Evolutionary conservation across 129 eudicot genomes (phyloP).

Genomic region (Flaveria linearis): DNA sequence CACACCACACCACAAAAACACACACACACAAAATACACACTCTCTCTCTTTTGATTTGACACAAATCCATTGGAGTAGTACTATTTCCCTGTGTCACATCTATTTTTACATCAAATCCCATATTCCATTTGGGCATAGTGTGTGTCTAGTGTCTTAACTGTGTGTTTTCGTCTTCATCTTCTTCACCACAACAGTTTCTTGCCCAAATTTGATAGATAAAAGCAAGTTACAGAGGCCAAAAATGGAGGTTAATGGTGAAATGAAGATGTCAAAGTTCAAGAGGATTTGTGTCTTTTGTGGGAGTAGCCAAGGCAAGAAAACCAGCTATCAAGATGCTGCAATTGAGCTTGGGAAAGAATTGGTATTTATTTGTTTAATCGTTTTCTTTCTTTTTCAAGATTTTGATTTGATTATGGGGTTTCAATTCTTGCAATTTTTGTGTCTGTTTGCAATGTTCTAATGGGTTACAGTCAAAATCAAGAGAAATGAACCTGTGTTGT

Average conservation of each 20-base stretch:
- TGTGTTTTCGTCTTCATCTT: conserved; percentile 3
- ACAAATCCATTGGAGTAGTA: conserved; percentile 36
- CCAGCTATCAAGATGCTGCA: conserved; percentile 95
- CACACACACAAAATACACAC: neutral
- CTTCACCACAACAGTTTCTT: neutral
- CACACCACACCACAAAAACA: neutral
- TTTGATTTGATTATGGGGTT: neutral
- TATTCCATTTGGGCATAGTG: conserved; percentile 17
- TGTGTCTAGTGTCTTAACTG: conserved; percentile 16
- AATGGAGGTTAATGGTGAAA: conserved; percentile 69
- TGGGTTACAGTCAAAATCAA: conserved; percentile 14
- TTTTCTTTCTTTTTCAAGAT: neutral
- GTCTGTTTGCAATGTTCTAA: neutral
- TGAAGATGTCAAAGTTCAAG: conserved; percentile 68
- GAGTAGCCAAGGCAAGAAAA: conserved; percentile 95
- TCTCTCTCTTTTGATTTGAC: conserved; percentile 37
- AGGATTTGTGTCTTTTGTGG: conserved; percentile 99
- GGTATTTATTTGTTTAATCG: conserved; percentile 42
- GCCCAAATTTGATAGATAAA: neutral
- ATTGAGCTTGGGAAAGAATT: conserved; percentile 91
- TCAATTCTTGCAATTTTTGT: neutral
- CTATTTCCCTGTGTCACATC: neutral
- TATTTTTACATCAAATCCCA: conserved; percentile 32
- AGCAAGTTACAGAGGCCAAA: neutral
- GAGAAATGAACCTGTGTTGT: neutral